Evolutionary conservation across 2,329 filamentous ascomycete genomes (phyloP).

Genomic region (Colletotrichum tanaceti): DNA sequence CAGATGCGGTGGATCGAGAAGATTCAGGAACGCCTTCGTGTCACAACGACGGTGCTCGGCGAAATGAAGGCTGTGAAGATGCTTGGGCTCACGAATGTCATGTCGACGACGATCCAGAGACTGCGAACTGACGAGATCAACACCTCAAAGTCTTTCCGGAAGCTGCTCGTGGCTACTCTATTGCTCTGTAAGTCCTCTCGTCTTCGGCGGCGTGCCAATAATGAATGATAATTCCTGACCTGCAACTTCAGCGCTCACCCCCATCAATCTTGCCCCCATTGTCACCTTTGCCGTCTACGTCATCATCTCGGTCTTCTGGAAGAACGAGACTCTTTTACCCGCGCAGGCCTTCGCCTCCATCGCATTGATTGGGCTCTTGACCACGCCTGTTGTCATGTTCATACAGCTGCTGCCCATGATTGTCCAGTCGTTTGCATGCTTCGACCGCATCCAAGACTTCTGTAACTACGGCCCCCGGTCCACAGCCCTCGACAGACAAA

Average conservation of each 20-base stretch:
- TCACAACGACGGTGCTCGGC: conserved; percentile 55
- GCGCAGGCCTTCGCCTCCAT: conserved; percentile 44
- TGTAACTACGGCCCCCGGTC: conserved; percentile 22
- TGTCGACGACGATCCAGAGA: conserved; percentile 45
- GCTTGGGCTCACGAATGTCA: conserved; percentile 48
- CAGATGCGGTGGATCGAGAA: conserved; percentile 55
- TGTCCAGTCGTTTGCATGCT: conserved; percentile 40
- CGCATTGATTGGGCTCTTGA: conserved; percentile 42
- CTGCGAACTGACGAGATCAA: conserved; percentile 47
- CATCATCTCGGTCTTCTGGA: conserved; percentile 45
- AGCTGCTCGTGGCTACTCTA: conserved; percentile 42
- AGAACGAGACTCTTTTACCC: conserved; percentile 42
- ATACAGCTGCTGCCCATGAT: conserved; percentile 43
- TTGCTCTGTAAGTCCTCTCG: conserved; percentile 42
- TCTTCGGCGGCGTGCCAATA: too few species aligned
- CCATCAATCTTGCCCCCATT: conserved; percentile 43
- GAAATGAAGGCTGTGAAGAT: conserved; percentile 61
- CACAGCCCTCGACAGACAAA: too few species aligned
- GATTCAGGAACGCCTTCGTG: conserved; percentile 56
- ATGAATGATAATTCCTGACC: neutral
- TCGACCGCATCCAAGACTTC: conserved; percentile 44
- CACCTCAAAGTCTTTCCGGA: conserved; percentile 46
- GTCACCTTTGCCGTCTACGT: conserved; percentile 46
- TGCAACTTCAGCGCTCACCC: conserved; percentile 38
- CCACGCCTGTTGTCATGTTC: conserved; percentile 41